Evolutionary conservation across 305 asterid genomes (phyloP), one percentile per base, ranked within the genome.

Genomic region (Solanum chacoense): DNA sequence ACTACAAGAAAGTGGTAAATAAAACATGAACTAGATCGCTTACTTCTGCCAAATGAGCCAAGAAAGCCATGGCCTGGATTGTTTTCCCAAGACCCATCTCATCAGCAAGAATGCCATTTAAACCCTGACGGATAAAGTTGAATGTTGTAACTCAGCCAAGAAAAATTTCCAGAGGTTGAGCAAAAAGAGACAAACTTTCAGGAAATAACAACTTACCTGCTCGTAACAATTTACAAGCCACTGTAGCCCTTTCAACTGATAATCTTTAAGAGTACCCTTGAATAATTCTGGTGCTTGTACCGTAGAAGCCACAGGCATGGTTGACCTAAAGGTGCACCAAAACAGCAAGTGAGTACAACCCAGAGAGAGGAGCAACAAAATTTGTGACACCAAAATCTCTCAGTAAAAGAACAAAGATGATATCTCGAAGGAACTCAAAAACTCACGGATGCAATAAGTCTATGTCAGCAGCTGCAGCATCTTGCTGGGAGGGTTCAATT

Each of bases 181-280:
- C 71, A 85, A 35, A 72, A 31, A 59, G 35, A 77, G 67, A 91
- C 67, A 65, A 85, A 88, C 85, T 90, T 88, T 81, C 9, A 88
- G 50, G 55, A 89, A 85, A 79, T 77, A 87, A 72, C 26, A 88
- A 77, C 26, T 75, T 91, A 97, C 99, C 98, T 97, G 99, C 90
- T 97, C 99, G 92, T 97, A 97, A 92, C 99, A 96, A 93, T 96
- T 97, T 65, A 97, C 99, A 85, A 97, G 99, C 99, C 99, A 97
- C 90, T 97, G 99, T 85, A 97, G 98, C 76, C 99, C 99, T 93
- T 93, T 97, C 75, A 96, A 93, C 92, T 97, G 99, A 92, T 97
- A 97, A 85, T 94, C 99, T 90, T 97, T 97, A 55, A 97, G 99
- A 90, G 96, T 91, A 88, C 99, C 99, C 92, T 96, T 95, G 91